phyloP scores from a whole-genome alignment of 768 basidiomycete genomes.

The Multifurca ochricompacta region DNA sequence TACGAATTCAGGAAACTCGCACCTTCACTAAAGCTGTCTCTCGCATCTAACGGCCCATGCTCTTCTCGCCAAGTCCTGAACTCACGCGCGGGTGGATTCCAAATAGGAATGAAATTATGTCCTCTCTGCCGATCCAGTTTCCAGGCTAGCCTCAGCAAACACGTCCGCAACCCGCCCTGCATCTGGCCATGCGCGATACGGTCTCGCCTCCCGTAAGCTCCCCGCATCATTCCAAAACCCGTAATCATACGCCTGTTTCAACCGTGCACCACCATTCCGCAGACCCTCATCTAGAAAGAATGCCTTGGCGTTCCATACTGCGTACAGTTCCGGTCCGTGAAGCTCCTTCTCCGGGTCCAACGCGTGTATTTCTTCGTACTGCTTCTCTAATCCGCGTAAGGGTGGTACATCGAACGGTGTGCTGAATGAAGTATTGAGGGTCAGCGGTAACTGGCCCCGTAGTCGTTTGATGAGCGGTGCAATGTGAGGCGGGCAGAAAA shows the following conservation, averaged over 20 bases:
- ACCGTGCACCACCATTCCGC: slow-evolving; percentile 20
- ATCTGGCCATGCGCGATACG: slow-evolving; percentile 44
- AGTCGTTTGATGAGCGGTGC: slow-evolving; percentile 27
- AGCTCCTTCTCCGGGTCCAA: slow-evolving; percentile 37
- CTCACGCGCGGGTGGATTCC: too few relatives aligned
- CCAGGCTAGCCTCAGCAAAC: too few relatives aligned
- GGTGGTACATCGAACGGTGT: slow-evolving; percentile 43
- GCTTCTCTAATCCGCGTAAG: slow-evolving; percentile 27
- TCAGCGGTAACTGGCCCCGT: slow-evolving; percentile 32
- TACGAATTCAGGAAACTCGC: too few relatives aligned
- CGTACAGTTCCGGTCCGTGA: slow-evolving; percentile 45
- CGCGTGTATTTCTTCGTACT: slow-evolving; percentile 37
- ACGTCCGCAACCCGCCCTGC: slow-evolving; percentile 32
- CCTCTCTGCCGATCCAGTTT: too few relatives aligned
- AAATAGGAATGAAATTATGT: too few relatives aligned
- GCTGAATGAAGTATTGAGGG: slow-evolving; percentile 38
- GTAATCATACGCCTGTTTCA: slow-evolving; percentile 38
- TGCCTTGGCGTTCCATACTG: slow-evolving; percentile 52
- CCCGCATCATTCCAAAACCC: slow-evolving; percentile 55
- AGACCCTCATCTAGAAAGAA: slow-evolving; percentile 41
- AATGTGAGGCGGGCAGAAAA: slow-evolving; percentile 40
- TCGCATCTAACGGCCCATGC: slow-evolving; percentile 43
- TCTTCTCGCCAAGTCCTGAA: too few relatives aligned
- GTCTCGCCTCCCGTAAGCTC: slow-evolving; percentile 39
- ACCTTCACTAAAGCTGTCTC: slow-evolving; percentile 43